A percentile compares a stretch with the other conserved stretches of the same genome.
Conservation (phyloP, 371 early-diverging fungal species). For the Smittium culicis region DNA sequence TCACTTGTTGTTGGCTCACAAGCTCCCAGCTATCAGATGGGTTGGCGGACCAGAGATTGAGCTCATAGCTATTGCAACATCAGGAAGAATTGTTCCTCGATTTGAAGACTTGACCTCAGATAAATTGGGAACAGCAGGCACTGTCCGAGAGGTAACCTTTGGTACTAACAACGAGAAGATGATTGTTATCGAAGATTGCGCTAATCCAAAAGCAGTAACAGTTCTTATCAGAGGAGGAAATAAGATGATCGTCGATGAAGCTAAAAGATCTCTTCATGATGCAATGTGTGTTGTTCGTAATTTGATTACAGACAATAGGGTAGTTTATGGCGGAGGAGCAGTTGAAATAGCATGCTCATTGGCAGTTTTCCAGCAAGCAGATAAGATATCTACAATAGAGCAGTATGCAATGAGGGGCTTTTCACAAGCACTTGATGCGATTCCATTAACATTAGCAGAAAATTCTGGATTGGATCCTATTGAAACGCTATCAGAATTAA, state of each 20-base stretch:
- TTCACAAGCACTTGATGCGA: constrained; percentile 90
- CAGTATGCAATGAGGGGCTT: constrained; percentile 98
- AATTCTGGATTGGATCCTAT: constrained; percentile 97
- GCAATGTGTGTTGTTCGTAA: constrained; percentile 99
- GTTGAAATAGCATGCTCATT: constrained; percentile 94
- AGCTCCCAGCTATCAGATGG: constrained; percentile 99
- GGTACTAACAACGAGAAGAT: constrained; percentile 98
- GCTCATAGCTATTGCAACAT: constrained; percentile 97
- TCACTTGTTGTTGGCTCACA: constrained; percentile 93
- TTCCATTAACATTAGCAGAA: constrained; percentile 93
- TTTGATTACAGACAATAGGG: constrained; percentile 88
- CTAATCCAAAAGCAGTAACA: constrained; percentile 95
- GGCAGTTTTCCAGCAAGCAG: constrained; percentile 85
- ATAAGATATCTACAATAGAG: constrained; percentile 79
- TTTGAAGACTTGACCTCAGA: constrained; percentile 90
- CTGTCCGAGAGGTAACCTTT: constrained; percentile 87
- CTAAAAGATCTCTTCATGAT: constrained; percentile 97
- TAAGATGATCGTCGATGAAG: constrained; percentile 99
- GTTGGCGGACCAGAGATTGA: constrained; percentile 99
- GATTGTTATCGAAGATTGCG: constrained; percentile 98
- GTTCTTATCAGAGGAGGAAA: constrained; percentile 98
- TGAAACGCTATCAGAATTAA: constrained; percentile 84
- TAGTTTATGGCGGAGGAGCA: constrained; percentile 99
- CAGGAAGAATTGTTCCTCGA: constrained; percentile 97
- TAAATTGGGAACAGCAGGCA: constrained; percentile 90